Base-by-base conservation (phyloP, 768 basidiomycete genomes). In the Leccinum variicolor region DNA sequence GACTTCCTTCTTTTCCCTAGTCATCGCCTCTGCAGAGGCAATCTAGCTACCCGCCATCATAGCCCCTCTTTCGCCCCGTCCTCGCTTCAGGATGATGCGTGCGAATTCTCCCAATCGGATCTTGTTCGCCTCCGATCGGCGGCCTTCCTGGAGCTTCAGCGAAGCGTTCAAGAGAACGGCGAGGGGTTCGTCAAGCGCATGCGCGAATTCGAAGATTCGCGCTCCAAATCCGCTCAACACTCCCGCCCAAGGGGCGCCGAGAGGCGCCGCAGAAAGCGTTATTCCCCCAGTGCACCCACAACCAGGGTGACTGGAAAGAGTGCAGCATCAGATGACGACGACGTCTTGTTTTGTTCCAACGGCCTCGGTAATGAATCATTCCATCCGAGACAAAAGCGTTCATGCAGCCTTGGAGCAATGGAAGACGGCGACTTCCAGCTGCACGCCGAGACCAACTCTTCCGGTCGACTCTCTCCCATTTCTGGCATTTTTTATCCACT, bases 131-230 rank as follows among this genome's bases (percentile, higher is more conserved):
- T 88, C 50, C 82, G 83, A 56, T 83, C 86, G 0, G 77, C 76
- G 55, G 88, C 89, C 6, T 87, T 88, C 58, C 78, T 79, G 70
- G 85, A 88, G 61, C 79, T 90, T 39, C 83, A 78, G 46, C 76
- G 79, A 64, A 87, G 81, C 60, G 77, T 90, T 21, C 76, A 77
- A 28, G 82, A 87, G 62, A 83, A 76, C 60, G 86, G 85, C 19
- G 87, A 90, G 62, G 82, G 84, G 7, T 78, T 90, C 50, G 79
- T 90, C 13, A 80, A 77, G 55, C 84, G 85, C 52, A 90, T 90
- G 88, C 85, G 85, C 55, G 84, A 88, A 61, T 86, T 84, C 66
- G 88, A 90, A 69, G 72, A 76, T 50, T 76, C 77, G 25, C 76
- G 83, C 55, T 79, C 79, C 36, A 73, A 73, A 57, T 73, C 74